Evolutionary conservation across 495 filamentous ascomycete genomes (phyloP).

Genomic region (Trichoderma reesei): DNA sequence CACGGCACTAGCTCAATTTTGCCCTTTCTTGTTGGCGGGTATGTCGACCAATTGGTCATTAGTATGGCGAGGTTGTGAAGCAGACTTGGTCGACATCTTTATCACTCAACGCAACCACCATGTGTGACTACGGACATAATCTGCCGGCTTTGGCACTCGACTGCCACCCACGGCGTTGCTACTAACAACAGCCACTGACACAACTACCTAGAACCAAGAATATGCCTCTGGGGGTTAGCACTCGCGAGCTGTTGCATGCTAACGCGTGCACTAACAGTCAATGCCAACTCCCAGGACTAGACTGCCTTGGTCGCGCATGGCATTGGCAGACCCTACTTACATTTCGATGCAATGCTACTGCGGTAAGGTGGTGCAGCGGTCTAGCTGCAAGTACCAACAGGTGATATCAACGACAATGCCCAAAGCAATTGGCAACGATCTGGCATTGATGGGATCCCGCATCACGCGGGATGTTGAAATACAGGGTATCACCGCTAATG

Average conservation of each 20-base stretch:
- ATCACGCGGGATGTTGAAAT: slow-evolving; percentile 5
- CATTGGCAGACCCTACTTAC: not conserved
- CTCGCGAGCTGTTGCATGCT: not conserved
- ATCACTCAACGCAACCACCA: no score
- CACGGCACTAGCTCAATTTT: not conserved
- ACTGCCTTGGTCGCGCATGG: not conserved
- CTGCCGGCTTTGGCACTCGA: no score
- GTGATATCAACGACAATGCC: not conserved
- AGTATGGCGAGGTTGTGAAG: no score
- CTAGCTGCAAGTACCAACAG: not conserved
- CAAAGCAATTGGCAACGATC: not conserved
- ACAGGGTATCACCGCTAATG: slow-evolving; percentile 9
- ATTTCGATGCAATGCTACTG: not conserved
- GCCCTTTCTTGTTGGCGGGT: not conserved
- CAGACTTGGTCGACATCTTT: no score
- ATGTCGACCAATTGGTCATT: no score
- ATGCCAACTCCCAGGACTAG: not conserved
- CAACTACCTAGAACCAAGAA: no score
- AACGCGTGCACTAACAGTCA: not conserved
- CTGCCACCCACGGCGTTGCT: not conserved
- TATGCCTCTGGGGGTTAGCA: no score
- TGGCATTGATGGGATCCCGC: not conserved
- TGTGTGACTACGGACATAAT: no score
- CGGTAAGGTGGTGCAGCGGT: not conserved
- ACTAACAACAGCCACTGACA: not conserved